Percentiles rank a stretch among this genome's conserved stretches.
Evolutionary conservation across 1,139 yeast genomes (phyloP).

Genomic region (Taphrina populina): DNA sequence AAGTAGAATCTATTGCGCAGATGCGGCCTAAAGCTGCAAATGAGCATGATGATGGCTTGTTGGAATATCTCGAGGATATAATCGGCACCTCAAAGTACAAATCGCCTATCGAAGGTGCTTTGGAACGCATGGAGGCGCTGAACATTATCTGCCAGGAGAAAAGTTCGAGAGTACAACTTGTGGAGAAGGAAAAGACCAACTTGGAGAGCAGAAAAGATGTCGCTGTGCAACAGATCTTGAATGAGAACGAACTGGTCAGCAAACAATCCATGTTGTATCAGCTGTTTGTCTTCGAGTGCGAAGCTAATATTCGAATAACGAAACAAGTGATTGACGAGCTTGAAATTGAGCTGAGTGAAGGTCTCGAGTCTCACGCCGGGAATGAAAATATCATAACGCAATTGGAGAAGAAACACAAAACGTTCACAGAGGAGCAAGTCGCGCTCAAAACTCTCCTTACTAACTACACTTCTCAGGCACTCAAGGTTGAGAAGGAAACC

Average conservation of each 20-base stretch:
- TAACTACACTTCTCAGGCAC: slow-evolving; percentile 38
- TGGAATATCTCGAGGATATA: slow-evolving; percentile 93
- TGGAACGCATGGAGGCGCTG: slow-evolving; percentile 60
- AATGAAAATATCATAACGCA: slow-evolving; percentile 48
- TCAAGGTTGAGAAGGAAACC: slow-evolving; percentile 49
- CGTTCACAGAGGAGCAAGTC: slow-evolving; percentile 40
- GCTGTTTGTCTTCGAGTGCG: slow-evolving; percentile 50
- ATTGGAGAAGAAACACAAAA: slow-evolving; percentile 41
- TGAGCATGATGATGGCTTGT: slow-evolving; percentile 86
- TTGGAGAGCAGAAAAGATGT: slow-evolving; percentile 69
- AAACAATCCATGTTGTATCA: slow-evolving; percentile 62
- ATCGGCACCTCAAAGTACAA: slow-evolving; percentile 91
- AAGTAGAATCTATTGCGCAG: slow-evolving; percentile 96
- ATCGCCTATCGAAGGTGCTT: slow-evolving; percentile 65
- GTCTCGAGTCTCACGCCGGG: slow-evolving; percentile 50
- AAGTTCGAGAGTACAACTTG: slow-evolving; percentile 73
- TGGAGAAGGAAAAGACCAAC: slow-evolving; percentile 69
- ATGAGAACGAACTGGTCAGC: slow-evolving; percentile 62
- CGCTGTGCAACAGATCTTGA: slow-evolving; percentile 64
- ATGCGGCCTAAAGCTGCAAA: slow-evolving; percentile 96
- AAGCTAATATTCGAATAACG: slow-evolving; percentile 1
- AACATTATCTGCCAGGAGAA: slow-evolving; percentile 81
- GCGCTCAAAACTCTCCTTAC: slow-evolving; percentile 28
- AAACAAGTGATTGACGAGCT: slow-evolving; percentile 51
- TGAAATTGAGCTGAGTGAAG: slow-evolving; percentile 51